Evolutionary conservation across 2,329 filamentous ascomycete species (phyloP).

Genomic region (Epichloe brachyelytri): DNA sequence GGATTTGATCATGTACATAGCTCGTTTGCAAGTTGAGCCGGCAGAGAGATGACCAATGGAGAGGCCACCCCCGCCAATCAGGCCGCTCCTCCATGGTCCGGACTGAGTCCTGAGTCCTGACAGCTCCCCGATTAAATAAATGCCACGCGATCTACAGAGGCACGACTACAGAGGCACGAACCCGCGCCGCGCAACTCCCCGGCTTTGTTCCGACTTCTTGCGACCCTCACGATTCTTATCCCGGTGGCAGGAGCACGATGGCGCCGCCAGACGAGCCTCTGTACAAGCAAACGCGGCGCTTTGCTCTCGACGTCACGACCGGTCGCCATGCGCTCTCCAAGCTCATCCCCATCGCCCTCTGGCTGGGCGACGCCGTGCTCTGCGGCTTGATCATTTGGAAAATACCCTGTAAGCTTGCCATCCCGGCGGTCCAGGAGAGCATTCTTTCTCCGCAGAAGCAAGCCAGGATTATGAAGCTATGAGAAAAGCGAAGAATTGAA

Average conservation of each 20-base stretch:
- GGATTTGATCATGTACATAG: background rate
- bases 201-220: background rate
- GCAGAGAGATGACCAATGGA: too few relatives aligned
- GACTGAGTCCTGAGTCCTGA: background rate
- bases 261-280: conserved; percentile 13
- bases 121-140: background rate
- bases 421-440: too few relatives aligned
- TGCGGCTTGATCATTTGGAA: conserved; percentile 67
- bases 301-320: conserved; percentile 30
- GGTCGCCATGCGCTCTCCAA: conserved; percentile 37
- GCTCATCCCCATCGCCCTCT: conserved; percentile 45
- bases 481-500: background rate
- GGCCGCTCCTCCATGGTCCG: too few relatives aligned
- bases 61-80: too few relatives aligned
- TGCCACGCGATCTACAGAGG: background rate
- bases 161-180: background rate
- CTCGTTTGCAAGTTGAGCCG: too few relatives aligned
- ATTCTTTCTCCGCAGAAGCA: too few relatives aligned
- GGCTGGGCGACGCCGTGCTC: conserved; percentile 57
- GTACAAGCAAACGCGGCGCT: conserved; percentile 15
- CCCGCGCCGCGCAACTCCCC: too few relatives aligned
- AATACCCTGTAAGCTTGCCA: conserved; percentile 56
- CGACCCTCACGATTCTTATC: background rate
- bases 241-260: conserved; percentile 12
- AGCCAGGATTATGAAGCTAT: background rate